Evolutionary conservation across 2,329 filamentous ascomycete species (phyloP).

Genomic region (Curvularia eragrostidis): DNA sequence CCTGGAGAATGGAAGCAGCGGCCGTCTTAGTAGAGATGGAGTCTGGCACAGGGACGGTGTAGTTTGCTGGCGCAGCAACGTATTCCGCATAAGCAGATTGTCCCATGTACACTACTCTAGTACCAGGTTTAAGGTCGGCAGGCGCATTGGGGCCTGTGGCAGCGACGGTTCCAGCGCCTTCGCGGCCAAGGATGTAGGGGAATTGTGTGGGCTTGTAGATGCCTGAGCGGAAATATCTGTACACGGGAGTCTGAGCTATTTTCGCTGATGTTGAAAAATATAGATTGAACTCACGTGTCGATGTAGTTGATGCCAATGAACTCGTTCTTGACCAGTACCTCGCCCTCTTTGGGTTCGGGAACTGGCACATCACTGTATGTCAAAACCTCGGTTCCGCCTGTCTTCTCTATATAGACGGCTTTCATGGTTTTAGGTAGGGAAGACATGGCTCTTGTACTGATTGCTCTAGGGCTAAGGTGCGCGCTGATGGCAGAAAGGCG

Average conservation of each 20-base stretch:
- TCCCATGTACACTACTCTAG: conserved; percentile 74
- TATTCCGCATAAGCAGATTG: conserved; percentile 66
- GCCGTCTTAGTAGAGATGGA: conserved; percentile 67
- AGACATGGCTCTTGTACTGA: conserved; percentile 48
- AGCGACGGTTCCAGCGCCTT: conserved; percentile 76
- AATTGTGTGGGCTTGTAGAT: conserved; percentile 73
- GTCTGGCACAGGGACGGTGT: conserved; percentile 69
- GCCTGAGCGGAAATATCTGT: conserved; percentile 81
- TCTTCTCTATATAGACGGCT: conserved; percentile 74
- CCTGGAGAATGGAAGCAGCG: conserved; percentile 77
- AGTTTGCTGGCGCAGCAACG: conserved; percentile 60
- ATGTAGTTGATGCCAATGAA: conserved; percentile 87
- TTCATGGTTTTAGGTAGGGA: conserved; percentile 72
- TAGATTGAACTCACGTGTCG: conserved; percentile 65
- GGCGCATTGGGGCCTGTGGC: conserved; percentile 62
- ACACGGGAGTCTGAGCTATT: background rate
- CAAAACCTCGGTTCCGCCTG: conserved; percentile 73
- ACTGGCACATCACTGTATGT: conserved; percentile 75
- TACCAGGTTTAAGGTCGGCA: conserved; percentile 67
- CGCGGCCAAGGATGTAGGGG: conserved; percentile 79
- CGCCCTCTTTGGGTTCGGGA: conserved; percentile 69
- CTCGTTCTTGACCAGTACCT: conserved; percentile 82
- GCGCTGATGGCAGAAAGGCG: conserved; percentile 28
- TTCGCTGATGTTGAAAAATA: background rate
- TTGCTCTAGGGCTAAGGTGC: conserved; percentile 24